Percentiles rank a stretch among this genome's conserved stretches.
phyloP scores from a whole-genome alignment of 2,329 filamentous ascomycete genomes.

The Magnaporthales sp. region DNA sequence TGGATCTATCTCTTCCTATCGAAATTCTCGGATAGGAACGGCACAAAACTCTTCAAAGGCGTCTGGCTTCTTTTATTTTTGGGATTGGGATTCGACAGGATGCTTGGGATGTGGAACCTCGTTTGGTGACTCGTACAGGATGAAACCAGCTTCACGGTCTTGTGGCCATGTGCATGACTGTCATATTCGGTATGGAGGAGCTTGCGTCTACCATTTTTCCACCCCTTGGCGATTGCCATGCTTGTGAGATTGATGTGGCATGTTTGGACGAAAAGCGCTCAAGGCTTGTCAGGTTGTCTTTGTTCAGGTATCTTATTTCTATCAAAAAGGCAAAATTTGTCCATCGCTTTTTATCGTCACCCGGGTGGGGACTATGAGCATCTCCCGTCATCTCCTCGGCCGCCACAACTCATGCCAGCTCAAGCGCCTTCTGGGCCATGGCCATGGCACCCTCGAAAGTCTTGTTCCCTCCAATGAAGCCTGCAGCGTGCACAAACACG shows the following conservation, averaged over 20 bases:
- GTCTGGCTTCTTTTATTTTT: not conserved
- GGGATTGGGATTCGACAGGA: too few species aligned
- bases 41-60: not conserved
- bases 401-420: conserved; percentile 9
- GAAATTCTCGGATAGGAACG: not conserved
- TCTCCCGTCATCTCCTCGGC: not conserved
- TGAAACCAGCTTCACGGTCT: not conserved
- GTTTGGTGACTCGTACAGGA: not conserved
- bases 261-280: not conserved
- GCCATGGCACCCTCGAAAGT: conserved; percentile 79
- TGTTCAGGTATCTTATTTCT: not conserved
- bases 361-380: not conserved
- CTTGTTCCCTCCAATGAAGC: conserved; percentile 94
- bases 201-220: not conserved
- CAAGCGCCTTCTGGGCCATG: conserved; percentile 74
- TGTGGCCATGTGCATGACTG: not conserved
- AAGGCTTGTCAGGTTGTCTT: not conserved
- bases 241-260: not conserved
- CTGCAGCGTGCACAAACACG: conserved; percentile 88
- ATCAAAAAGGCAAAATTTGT: not conserved
- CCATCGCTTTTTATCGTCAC: not conserved
- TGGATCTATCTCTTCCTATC: not conserved
- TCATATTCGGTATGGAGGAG: not conserved
- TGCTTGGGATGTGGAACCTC: too few species aligned
- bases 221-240: not conserved